Evolutionary conservation across 116 monocot species (phyloP).

Genomic region (Trichopus zeylanicus): DNA sequence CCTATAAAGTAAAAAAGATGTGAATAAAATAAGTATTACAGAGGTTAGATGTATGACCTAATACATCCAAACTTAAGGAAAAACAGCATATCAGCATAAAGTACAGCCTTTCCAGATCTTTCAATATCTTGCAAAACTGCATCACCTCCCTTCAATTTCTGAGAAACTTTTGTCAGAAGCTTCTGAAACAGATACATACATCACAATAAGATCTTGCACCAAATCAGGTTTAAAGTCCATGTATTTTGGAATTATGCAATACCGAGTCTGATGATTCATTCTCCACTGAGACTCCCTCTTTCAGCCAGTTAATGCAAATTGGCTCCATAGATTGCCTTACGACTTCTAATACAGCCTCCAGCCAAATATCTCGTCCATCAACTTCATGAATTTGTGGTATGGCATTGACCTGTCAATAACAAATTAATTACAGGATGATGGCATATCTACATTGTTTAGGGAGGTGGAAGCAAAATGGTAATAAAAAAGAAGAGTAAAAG

Average conservation of each 20-base stretch:
- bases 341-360: conserved; percentile 28
- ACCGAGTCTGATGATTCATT: conserved; percentile 40
- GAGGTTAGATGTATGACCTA: conserved; percentile 24
- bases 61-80: conserved; percentile 74
- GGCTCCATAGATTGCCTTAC: conserved; percentile 35
- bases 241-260: neutral
- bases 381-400: conserved; percentile 27
- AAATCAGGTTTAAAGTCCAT: neutral
- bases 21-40: neutral
- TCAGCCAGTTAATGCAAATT: conserved; percentile 54
- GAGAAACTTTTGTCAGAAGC: conserved; percentile 17
- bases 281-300: conserved; percentile 39
- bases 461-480: neutral
- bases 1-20: neutral
- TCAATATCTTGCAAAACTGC: conserved; percentile 38
- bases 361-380: too few relatives aligned
- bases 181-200: conserved; percentile 39
- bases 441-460: too few relatives aligned
- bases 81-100: conserved; percentile 76
- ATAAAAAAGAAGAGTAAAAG: neutral
- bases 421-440: neutral
- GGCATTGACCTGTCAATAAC: conserved; percentile 39
- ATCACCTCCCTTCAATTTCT: conserved; percentile 56
- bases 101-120: conserved; percentile 58
- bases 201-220: neutral